A percentile compares a stretch with the other conserved stretches of the same genome.
Conservation (phyloP, 129 eudicot species). For the Ambrosia artemisiifolia region DNA sequence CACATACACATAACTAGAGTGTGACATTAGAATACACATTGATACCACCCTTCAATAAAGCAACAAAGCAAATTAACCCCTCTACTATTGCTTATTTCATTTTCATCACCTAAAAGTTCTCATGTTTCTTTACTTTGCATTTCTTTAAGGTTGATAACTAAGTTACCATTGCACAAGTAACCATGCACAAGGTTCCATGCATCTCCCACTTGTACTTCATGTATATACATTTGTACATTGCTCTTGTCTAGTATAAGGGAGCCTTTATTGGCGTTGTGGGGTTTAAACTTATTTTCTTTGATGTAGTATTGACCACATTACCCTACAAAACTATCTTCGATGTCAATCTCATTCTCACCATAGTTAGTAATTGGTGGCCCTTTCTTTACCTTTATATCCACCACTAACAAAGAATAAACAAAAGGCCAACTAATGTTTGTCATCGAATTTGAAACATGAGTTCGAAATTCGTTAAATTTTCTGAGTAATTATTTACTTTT, state of each 20-base stretch:
- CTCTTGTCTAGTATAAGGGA: not conserved
- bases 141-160: slow-evolving; percentile 1
- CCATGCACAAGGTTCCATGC: not conserved
- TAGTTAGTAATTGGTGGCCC: slow-evolving; percentile 14
- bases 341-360: slow-evolving; percentile 12
- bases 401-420: slow-evolving; percentile 18
- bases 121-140: slow-evolving; percentile 17
- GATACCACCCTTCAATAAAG: slow-evolving; percentile 36
- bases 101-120: slow-evolving; percentile 20
- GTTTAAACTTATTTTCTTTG: not conserved
- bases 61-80: slow-evolving; percentile 28
- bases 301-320: not conserved
- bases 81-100: slow-evolving; percentile 29
- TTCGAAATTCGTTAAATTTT: not conserved
- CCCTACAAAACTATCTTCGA: slow-evolving; percentile 5
- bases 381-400: slow-evolving; percentile 1
- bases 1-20: not conserved
- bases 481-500: no score
- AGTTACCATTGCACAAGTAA: no score
- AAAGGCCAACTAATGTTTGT: slow-evolving; percentile 16
- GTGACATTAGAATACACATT: slow-evolving; percentile 41
- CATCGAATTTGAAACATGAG: not conserved
- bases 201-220: not conserved
- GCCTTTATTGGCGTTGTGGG: slow-evolving; percentile 21
- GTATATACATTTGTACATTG: slow-evolving; percentile 4